Evolutionary conservation across 495 filamentous ascomycete genomes (phyloP), one percentile per base, ranked within the genome.

Genomic region (Daldinia concentrica): DNA sequence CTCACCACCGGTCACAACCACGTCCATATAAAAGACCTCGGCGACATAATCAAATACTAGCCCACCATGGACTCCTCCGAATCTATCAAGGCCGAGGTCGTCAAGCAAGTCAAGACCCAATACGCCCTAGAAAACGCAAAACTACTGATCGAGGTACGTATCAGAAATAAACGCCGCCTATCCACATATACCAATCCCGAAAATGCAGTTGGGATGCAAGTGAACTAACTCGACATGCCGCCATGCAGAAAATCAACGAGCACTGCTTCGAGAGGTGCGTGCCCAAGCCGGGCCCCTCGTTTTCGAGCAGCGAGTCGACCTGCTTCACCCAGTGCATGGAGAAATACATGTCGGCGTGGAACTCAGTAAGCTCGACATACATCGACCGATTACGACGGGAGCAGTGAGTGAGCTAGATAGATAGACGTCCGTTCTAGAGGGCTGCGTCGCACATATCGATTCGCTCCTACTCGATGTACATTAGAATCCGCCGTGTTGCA

Each of bases 271-370:
- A 95, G 37, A 90, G 90, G 77, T 99, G 95, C 83, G 84, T 99
- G 43, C 90, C 94, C 29, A 90, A 93, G 73, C 95, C 95, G 59
- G 91, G 93, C 61, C 80, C 85, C 57, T 91, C 90, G 43, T 81
- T 98, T 54, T 93, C 92, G 37, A 85, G 83, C 74, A 89, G 94
- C 82, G 88, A 90, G 71, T 78, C 85, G 79, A 84, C 86, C 50
- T 99, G 95, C 86, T 86, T 95, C 65, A 91, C 90, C 6, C 82
- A 85, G 67, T 99, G 95, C 84, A 95, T 97, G 91, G 93, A 98
- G 78, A 99, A 99, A 83, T 99, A 99, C 84, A 97, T 98, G 86
- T 81, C 85, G 26, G 87, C 92, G 34, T 99, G 96, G 96, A 97
- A 98, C 79, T 83, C 85, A 62, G 91, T 97, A 64, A 93, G 89